Evolutionary conservation across 1,284 basidiomycete genomes (phyloP).

Genomic region (Uromyces viciae-fabae): DNA sequence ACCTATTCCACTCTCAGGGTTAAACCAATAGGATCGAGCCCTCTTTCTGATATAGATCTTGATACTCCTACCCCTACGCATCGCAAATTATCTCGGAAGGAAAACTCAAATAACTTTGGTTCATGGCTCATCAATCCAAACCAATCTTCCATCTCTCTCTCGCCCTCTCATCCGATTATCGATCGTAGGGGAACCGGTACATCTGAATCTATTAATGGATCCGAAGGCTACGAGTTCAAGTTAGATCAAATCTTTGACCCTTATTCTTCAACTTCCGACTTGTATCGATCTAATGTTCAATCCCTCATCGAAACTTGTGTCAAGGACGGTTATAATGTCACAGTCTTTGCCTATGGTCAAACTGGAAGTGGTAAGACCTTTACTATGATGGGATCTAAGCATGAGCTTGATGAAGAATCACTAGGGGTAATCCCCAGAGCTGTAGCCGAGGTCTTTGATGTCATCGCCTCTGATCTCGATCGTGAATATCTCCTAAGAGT

Average conservation of each 20-base stretch:
- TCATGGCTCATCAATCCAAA: constrained; percentile 27
- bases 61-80: constrained; percentile 29
- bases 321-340: constrained; percentile 94
- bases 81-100: background rate
- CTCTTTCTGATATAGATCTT: constrained; percentile 41
- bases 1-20: background rate
- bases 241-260: constrained; percentile 38
- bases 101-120: constrained; percentile 14
- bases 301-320: constrained; percentile 64
- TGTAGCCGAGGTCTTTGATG: constrained; percentile 64
- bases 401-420: constrained; percentile 67
- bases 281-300: constrained; percentile 50
- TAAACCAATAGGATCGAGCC: constrained; percentile 10
- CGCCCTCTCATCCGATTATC: constrained; percentile 44
- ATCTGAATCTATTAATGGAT: constrained; percentile 40
- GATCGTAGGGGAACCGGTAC: constrained; percentile 44
- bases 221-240: constrained; percentile 42
- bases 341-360: constrained; percentile 85
- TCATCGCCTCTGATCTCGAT: constrained; percentile 54
- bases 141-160: constrained; percentile 25
- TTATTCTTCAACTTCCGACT: constrained; percentile 17
- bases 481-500: constrained; percentile 59
- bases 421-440: constrained; percentile 92
- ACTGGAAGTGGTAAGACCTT: constrained; percentile 90
- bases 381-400: constrained; percentile 59